These are phyloP conservation scores for Penicillium janthinellum DNA, from an alignment of 2,329 filamentous ascomycete species.

Conservation along the genomic window DNA sequence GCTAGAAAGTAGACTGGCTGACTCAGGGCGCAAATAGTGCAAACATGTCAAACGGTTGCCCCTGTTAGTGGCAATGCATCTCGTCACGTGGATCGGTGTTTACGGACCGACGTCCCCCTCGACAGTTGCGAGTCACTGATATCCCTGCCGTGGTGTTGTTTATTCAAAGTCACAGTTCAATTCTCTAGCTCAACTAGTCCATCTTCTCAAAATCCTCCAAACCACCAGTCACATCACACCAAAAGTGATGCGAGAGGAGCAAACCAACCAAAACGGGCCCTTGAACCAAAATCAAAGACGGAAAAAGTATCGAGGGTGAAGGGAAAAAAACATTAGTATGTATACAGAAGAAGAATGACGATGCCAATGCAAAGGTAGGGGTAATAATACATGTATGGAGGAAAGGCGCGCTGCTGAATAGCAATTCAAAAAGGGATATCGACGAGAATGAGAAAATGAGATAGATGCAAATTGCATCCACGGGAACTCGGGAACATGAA, in stretches of 20 bases:
- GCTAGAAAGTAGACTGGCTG: slow-evolving; percentile 25
- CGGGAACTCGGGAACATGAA: not conserved
- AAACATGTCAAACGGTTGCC: not conserved
- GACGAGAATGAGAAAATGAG: slow-evolving; percentile 5
- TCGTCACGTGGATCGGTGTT: not conserved
- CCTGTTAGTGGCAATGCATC: not conserved
- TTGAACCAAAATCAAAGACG: not conserved
- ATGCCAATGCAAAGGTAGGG: not conserved
- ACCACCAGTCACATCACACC: not conserved
- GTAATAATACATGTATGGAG: slow-evolving; percentile 23
- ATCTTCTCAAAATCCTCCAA: not conserved
- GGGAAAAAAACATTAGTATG: slow-evolving; percentile 17
- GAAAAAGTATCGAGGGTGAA: not conserved
- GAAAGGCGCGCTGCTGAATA: slow-evolving; percentile 11
- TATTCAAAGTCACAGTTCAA: not conserved
- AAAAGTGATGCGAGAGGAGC: not conserved
- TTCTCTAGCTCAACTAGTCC: not conserved
- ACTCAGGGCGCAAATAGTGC: slow-evolving; percentile 22
- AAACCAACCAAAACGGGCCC: not conserved
- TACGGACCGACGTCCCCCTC: not conserved
- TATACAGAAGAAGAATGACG: slow-evolving; percentile 19
- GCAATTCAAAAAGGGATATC: slow-evolving; percentile 14
- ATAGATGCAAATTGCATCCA: not conserved
- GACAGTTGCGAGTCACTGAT: not conserved
- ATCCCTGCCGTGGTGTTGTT: too few relatives aligned